These are phyloP conservation scores for Rhododendron henanense DNA, from an alignment of 148 eudicot genomes.

Conservation along the genomic window DNA sequence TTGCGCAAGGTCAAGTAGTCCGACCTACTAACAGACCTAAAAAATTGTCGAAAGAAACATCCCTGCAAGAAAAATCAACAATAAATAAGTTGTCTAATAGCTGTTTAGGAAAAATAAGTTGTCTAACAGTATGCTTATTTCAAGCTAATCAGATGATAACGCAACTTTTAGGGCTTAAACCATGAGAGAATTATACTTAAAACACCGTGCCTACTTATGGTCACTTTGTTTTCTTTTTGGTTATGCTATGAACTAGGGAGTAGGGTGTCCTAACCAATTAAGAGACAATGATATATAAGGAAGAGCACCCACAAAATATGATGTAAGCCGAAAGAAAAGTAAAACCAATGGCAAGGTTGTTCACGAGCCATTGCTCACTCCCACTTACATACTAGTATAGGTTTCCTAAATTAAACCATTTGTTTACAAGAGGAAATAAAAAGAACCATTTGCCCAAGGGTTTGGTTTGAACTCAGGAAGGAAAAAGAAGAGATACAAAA, in stretches of 20 bases:
- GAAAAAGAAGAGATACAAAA: neutral
- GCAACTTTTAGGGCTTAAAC: neutral
- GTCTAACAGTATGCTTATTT: neutral
- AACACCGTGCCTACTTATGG: neutral
- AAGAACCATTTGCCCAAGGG: neutral
- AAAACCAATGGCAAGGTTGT: neutral
- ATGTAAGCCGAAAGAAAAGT: neutral
- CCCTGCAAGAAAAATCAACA: slow-evolving; percentile 36
- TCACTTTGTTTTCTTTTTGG: neutral
- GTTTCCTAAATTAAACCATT: neutral
- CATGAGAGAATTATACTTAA: neutral
- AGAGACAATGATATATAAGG: neutral
- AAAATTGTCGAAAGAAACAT: slow-evolving; percentile 87
- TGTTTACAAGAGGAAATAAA: neutral
- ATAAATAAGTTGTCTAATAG: neutral
- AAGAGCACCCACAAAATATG: neutral
- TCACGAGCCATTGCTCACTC: neutral
- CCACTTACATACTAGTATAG: neutral
- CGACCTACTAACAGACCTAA: slow-evolving; percentile 70
- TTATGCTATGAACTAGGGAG: neutral
- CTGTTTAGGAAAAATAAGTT: neutral
- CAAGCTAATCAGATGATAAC: neutral
- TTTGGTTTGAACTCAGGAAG: neutral
- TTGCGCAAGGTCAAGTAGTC: slow-evolving; percentile 88
- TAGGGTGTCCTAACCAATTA: neutral